Percentiles rank a stretch among this genome's conserved stretches.
Conservation (phyloP, 345 rosid genomes). For the Euphorbia pulcherrima region DNA sequence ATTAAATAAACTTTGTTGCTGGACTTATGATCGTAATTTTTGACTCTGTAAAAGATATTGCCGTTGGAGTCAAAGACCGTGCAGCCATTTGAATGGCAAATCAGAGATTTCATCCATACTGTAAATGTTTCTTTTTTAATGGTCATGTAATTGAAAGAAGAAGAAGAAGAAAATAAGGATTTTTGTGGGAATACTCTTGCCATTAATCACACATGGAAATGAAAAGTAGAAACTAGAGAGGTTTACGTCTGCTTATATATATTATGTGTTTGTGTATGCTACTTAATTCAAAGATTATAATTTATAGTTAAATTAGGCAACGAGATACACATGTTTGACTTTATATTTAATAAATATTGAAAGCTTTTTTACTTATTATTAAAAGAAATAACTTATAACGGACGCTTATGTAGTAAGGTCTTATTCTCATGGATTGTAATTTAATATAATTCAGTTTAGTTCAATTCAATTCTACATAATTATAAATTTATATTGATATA, state of each 20-base stretch:
- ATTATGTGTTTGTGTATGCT: too few species aligned
- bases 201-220: slow-evolving; percentile 12
- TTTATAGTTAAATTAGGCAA: not conserved
- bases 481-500: too few species aligned
- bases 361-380: slow-evolving; percentile 2
- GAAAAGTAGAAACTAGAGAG: not conserved
- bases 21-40: slow-evolving; percentile 41
- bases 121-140: slow-evolving; percentile 33
- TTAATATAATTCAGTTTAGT: too few species aligned
- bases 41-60: slow-evolving; percentile 37
- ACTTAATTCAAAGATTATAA: slow-evolving; percentile 1
- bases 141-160: slow-evolving; percentile 15
- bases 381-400: slow-evolving; percentile 1
- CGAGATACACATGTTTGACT: not conserved
- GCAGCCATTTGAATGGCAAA: slow-evolving; percentile 43
- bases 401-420: too few species aligned
- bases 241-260: too few species aligned
- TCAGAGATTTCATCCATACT: slow-evolving; percentile 50
- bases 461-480: too few species aligned
- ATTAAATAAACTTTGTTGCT: slow-evolving; percentile 36
- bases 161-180: slow-evolving; percentile 4
- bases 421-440: too few species aligned
- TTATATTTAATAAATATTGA: not conserved
- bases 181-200: slow-evolving; percentile 25
- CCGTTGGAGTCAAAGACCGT: slow-evolving; percentile 42